phyloP scores from a whole-genome alignment of 75 land plant genomes.

The Selaginella tamariscina region DNA sequence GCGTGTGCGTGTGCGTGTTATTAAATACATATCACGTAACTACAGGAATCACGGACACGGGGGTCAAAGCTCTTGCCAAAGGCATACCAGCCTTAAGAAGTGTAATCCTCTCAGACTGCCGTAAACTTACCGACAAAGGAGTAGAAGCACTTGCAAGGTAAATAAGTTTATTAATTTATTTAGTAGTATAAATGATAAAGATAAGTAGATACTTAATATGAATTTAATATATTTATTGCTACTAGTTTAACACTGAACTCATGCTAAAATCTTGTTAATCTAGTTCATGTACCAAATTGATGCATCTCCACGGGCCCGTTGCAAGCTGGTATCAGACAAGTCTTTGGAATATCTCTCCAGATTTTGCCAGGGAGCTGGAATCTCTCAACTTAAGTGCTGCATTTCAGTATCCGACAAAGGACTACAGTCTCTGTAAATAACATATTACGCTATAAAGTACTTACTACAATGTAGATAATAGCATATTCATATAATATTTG shows the following conservation, averaged over 20 bases:
- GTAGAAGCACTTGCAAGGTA: conserved; percentile 39
- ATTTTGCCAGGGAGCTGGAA: conserved; percentile 42
- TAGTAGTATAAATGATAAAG: no score
- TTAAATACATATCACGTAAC: neutral
- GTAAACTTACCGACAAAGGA: conserved; percentile 67
- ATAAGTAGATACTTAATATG: no score
- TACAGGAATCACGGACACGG: conserved; percentile 67
- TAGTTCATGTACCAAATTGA: conserved; percentile 47
- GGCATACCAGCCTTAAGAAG: conserved; percentile 43
- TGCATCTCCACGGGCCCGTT: conserved; percentile 36
- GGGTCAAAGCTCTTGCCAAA: conserved; percentile 44
- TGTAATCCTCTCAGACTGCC: conserved; percentile 62
- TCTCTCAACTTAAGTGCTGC: conserved; percentile 52
- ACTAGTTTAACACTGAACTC: no score
- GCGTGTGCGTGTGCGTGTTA: neutral
- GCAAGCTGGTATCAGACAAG: conserved; percentile 54
- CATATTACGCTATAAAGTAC: no score
- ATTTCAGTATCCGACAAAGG: conserved; percentile 54
- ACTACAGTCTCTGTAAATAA: conserved; percentile 35
- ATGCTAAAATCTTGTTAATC: no score
- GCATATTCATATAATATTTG: no score
- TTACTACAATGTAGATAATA: no score
- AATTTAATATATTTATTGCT: no score
- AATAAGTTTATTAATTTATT: no score
- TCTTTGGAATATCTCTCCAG: conserved; percentile 41